Percentiles rank a stretch among this genome's conserved stretches.
These are phyloP conservation scores for Musa troglodytarum DNA, from an alignment of 176 grass and related monocot species.

Conservation along the genomic window DNA sequence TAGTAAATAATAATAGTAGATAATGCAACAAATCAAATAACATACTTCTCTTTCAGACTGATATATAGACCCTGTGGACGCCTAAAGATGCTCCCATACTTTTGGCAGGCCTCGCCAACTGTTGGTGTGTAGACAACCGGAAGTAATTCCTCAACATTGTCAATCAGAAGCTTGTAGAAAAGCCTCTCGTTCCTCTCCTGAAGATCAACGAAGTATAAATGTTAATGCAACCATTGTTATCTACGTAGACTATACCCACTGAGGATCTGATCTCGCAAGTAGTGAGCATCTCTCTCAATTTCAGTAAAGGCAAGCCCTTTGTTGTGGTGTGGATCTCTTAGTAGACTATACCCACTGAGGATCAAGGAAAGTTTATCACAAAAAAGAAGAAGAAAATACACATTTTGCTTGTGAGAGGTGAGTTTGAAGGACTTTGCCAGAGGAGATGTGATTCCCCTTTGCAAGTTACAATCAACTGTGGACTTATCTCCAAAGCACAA, in stretches of 20 bases:
- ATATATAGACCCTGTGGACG: slow-evolving; percentile 89
- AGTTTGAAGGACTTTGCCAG: neutral
- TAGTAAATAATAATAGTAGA: neutral
- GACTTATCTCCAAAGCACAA: too few species aligned
- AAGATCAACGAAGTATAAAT: slow-evolving; percentile 16
- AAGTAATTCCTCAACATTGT: slow-evolving; percentile 95
- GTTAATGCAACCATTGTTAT: neutral
- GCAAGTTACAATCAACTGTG: neutral
- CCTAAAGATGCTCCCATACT: slow-evolving; percentile 89
- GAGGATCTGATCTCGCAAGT: too few species aligned
- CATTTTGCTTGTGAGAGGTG: too few species aligned
- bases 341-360: slow-evolving; percentile 67
- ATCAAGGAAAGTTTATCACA: neutral
- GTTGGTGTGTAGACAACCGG: slow-evolving; percentile 95
- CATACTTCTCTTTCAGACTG: slow-evolving; percentile 95
- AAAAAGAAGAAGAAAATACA: too few species aligned
- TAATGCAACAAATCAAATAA: slow-evolving; percentile 16
- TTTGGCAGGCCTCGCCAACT: slow-evolving; percentile 98
- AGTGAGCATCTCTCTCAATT: slow-evolving; percentile 82
- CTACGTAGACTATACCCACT: too few species aligned
- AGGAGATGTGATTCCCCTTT: slow-evolving; percentile 23
- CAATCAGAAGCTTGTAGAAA: slow-evolving; percentile 95
- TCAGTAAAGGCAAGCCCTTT: slow-evolving; percentile 76
- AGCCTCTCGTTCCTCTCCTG: slow-evolving; percentile 88
- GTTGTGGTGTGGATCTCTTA: slow-evolving; percentile 95